Conservation (phyloP, 75 land plant genomes). For the Picea glauca region DNA sequence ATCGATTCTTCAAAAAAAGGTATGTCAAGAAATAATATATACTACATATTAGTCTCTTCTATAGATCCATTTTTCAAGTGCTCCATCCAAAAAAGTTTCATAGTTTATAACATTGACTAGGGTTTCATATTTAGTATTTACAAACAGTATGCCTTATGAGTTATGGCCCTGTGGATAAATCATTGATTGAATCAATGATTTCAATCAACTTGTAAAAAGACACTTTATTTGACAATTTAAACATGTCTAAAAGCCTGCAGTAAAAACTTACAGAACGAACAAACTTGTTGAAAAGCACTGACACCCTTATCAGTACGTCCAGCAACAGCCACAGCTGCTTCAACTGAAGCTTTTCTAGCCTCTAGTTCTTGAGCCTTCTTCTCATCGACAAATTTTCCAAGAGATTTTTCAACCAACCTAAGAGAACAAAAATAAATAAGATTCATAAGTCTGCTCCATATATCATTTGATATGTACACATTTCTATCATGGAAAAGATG, state of each 20-base stretch:
- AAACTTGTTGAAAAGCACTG: conserved; percentile 75
- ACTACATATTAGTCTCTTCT: no score
- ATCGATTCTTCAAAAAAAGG: no score
- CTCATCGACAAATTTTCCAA: conserved; percentile 77
- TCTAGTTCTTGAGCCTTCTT: conserved; percentile 41
- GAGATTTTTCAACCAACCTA: conserved; percentile 54
- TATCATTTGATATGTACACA: neutral
- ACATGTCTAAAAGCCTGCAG: neutral
- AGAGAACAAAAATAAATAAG: conserved; percentile 2
- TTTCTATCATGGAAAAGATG: neutral
- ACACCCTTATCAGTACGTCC: conserved; percentile 93
- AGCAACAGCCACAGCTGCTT: conserved; percentile 64
- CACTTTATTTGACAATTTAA: neutral
- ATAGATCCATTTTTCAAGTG: no score
- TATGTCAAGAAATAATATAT: no score
- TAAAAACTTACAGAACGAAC: conserved; percentile 70
- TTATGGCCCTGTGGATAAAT: neutral
- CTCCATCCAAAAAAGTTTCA: no score
- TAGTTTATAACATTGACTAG: no score
- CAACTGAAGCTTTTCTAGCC: conserved; percentile 41
- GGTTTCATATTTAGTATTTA: no score
- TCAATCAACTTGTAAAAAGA: neutral
- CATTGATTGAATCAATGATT: neutral
- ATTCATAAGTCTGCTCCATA: neutral
- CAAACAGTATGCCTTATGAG: neutral